Base-by-base conservation (phyloP, 805 yeast genomes). In the Pichia paraexigua region DNA sequence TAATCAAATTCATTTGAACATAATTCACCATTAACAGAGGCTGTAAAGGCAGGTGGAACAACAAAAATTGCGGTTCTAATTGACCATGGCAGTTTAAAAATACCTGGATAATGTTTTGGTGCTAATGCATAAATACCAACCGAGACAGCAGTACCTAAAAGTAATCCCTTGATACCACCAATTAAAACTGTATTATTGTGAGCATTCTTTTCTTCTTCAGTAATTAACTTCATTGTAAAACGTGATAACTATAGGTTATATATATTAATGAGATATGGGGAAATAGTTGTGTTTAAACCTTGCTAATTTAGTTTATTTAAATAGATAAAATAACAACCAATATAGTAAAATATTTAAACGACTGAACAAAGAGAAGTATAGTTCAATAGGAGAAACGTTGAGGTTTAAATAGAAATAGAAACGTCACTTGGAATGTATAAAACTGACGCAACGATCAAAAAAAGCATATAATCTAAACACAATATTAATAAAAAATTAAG, bases 1-100 rank as follows among this genome's bases (percentile, higher is more conserved):
- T 74, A 72, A 62, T 87, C 95, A 63, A 85, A 87, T 32, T 68
- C 68, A 49, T 77, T 74, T 3, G 95, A 87, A 1, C 87, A 82
- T 51, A 76, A 77, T 66, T 87, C 96, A 17, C 88, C 91, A 55
- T 71, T 71, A 47, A 86, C 81, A 4, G 85, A 80, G 11, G 82
- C 76, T 27, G 75, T 58, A 42, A 82, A 68, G 2, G 85, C 77
- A 32, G 87, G 83, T 15, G 96, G 95, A 37, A 80, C 75, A 51
- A 84, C 78, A 58, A 79, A 79, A 49, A 82, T 65, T 8, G 88
- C 87, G 2, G 92, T 81, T 57, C 76, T 75, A 55, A 82, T 71
- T 15, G 80, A 72, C 73, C 76, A 80, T n/a, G 83, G 73, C 57
- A 78, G 58, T 35, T 63, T 68, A 59, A 77, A 69, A 10, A 68